Percentiles rank a stretch among this genome's conserved stretches.
Evolutionary conservation across 345 rosid genomes (phyloP).

Genomic region (Eucalyptus pauciflora): DNA sequence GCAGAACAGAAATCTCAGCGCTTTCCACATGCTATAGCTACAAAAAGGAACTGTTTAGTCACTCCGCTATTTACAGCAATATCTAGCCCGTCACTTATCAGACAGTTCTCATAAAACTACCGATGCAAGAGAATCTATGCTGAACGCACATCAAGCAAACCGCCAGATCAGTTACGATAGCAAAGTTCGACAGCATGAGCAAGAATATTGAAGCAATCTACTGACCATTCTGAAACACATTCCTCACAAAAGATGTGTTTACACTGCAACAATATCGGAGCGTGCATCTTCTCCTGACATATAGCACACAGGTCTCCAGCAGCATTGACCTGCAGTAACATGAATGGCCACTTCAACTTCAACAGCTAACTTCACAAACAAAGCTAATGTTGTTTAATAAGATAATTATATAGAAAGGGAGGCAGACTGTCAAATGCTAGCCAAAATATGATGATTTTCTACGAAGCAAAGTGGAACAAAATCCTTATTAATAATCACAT

Average conservation of each 20-base stretch:
- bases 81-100: not conserved
- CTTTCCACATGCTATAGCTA: not conserved
- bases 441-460: not conserved
- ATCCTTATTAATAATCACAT: not conserved
- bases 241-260: conserved; percentile 68
- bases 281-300: conserved; percentile 68
- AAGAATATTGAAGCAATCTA: not conserved
- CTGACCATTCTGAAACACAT: conserved; percentile 58
- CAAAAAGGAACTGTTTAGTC: not conserved
- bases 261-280: conserved; percentile 40
- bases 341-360: not conserved
- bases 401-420: not conserved
- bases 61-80: not conserved
- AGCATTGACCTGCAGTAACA: conserved; percentile 27
- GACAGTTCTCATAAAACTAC: not conserved
- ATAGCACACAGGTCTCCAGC: conserved; percentile 61
- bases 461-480: not conserved
- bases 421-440: not conserved
- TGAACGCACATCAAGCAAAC: not conserved
- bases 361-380: not conserved
- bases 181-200: not conserved
- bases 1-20: not conserved
- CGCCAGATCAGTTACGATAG: not conserved
- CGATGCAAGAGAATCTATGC: not conserved
- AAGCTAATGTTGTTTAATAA: not conserved